Percentiles rank a stretch among this genome's conserved stretches.
Evolutionary conservation across 1,284 basidiomycete species (phyloP).

Genomic region (Melampsora americana): DNA sequence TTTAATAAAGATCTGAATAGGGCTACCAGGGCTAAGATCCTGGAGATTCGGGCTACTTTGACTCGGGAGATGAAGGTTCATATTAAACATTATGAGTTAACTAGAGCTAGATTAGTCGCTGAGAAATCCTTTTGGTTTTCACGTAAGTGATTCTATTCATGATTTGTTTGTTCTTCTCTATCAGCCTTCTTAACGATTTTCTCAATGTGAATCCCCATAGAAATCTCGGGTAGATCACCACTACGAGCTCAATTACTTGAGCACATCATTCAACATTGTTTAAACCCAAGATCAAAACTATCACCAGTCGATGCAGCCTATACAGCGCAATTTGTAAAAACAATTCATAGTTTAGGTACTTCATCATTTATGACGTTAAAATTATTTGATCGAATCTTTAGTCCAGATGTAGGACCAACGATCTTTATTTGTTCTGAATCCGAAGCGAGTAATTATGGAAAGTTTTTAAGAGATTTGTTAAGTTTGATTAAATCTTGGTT

Average conservation of each 20-base stretch:
- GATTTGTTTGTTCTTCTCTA: conserved; percentile 26
- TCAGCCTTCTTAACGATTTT: not conserved
- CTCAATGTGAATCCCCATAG: not conserved
- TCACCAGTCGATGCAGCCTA: conserved; percentile 96
- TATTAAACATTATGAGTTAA: conserved; percentile 65
- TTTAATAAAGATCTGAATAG: conserved; percentile 47
- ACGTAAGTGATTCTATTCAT: conserved; percentile 58
- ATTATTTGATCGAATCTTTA: conserved; percentile 80
- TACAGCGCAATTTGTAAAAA: conserved; percentile 83
- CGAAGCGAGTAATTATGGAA: conserved; percentile 88
- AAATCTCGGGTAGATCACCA: not conserved
- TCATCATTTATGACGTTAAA: conserved; percentile 79
- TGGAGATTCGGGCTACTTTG: conserved; percentile 57
- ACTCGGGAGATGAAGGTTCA: conserved; percentile 73
- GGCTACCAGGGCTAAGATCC: conserved; percentile 40
- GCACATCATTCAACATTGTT: conserved; percentile 79
- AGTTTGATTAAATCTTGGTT: conserved; percentile 41
- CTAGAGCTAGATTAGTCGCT: conserved; percentile 68
- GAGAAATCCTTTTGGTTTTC: conserved; percentile 87
- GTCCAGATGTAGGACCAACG: conserved; percentile 75
- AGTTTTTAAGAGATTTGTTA: conserved; percentile 44
- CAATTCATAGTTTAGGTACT: conserved; percentile 79
- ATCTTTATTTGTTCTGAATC: conserved; percentile 92
- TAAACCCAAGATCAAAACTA: conserved; percentile 83
- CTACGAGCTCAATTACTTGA: conserved; percentile 60